Percentiles rank a stretch among this genome's conserved stretches.
Conservation (phyloP, 1,284 basidiomycete genomes). For the Fomitopsis pinicola region DNA sequence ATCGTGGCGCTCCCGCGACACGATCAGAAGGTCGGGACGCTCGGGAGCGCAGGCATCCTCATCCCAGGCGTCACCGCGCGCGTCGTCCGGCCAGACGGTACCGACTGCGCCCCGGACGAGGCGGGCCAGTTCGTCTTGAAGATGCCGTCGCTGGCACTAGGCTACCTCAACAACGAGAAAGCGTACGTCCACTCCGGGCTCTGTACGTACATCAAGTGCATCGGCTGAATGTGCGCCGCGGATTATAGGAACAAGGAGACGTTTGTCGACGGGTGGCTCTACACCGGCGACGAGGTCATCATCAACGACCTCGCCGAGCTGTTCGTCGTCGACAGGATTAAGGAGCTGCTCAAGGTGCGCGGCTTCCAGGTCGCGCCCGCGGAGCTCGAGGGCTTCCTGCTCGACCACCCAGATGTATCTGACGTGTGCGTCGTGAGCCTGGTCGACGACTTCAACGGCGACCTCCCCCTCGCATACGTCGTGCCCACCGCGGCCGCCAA, state of each 20-base stretch:
- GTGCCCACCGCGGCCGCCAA: conserved; percentile 44
- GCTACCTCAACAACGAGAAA: conserved; percentile 36
- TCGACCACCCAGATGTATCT: conserved; percentile 65
- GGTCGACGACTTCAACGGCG: conserved; percentile 75
- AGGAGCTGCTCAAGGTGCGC: conserved; percentile 19
- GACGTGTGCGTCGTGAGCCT: conserved; percentile 76
- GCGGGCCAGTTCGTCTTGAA: conserved; percentile 39
- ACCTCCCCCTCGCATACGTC: conserved; percentile 74
- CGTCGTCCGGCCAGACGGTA: conserved; percentile 38
- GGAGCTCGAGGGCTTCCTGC: conserved; percentile 51
- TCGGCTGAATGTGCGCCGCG: not conserved
- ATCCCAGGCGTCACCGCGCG: conserved; percentile 35
- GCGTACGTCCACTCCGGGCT: conserved; percentile 31
- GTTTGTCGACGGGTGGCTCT: conserved; percentile 40
- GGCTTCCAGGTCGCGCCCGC: conserved; percentile 33
- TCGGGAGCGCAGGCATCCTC: conserved; percentile 35
- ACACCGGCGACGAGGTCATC: conserved; percentile 40
- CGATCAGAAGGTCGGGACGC: conserved; percentile 19
- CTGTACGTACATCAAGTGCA: not conserved
- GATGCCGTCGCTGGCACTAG: conserved; percentile 36
- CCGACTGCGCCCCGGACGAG: conserved; percentile 35
- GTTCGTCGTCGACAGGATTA: conserved; percentile 41
- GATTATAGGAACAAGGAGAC: conserved; percentile 36
- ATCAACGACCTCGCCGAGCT: conserved; percentile 36
- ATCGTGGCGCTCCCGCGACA: conserved; percentile 32